Base-by-base conservation (phyloP, 177 flowering plant species). In the Vitis hybrid region DNA sequence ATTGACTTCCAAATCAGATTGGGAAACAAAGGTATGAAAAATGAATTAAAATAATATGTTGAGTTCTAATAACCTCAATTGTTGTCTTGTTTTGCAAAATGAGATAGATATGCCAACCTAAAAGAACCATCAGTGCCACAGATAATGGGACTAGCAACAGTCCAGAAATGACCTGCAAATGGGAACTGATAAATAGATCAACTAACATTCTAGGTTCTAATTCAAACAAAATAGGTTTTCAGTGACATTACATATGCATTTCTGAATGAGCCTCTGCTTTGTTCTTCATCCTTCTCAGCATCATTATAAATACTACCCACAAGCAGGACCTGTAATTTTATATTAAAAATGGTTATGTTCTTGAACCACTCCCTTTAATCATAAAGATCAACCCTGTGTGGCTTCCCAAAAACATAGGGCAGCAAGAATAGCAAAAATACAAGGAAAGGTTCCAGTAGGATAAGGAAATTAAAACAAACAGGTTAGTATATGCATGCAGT, bases 91-190 rank as follows among this genome's bases (percentile, higher is more conserved):
- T 89, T 45, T 74, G 82, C 68, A 79, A 61, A 59, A 79, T 79
- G 59, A 89, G 91, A 74, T 83, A 79, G 50, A 89, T 65, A 72
- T 89, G 94, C 94, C 94, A 89, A 59, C 86, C 82, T 71, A 83
- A 68, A 48, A 89, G 87, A 72, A 86, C 69, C 57, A 82, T 69
- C 34, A 89, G 76, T 49, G 88, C 90, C 66, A 84, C 55, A n/a
- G 79, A 75, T 68, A 89, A 59, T 1, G 89, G 88, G 73, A 87
- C 68, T 54, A 87, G 68, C 61, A 89, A 45, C 19, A 85, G 26
- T 66, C 85, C 90, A 62, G 87, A 83, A 68, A 82, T 72, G 12
- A 89, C 79, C 94, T 89, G 87, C 48, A 50, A 57, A 54, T 9
- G 14, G 49, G 49, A 64, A 69, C 61, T 7, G 10, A 39, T 59